These are phyloP conservation scores for Salix udensis DNA, from an alignment of 345 rosid genomes.

Conservation along the genomic window DNA sequence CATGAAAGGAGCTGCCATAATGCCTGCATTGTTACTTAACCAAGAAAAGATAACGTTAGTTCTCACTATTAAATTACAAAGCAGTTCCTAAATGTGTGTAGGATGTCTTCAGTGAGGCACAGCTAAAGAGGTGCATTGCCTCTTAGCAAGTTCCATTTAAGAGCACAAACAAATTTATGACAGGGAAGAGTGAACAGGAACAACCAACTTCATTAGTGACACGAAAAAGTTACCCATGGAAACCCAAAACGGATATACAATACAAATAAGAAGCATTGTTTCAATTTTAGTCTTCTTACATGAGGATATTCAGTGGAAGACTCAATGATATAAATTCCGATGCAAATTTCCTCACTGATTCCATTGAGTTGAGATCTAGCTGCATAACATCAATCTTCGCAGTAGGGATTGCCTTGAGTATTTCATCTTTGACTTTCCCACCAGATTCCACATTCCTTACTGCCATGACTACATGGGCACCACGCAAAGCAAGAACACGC, in stretches of 20 bases:
- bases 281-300: slow-evolving; percentile 21
- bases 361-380: slow-evolving; percentile 43
- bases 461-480: slow-evolving; percentile 27
- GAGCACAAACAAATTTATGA: not conserved
- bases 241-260: not conserved
- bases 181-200: not conserved
- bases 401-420: slow-evolving; percentile 24
- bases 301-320: slow-evolving; percentile 41
- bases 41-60: not conserved
- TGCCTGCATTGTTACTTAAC: slow-evolving; percentile 37
- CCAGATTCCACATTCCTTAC: slow-evolving; percentile 38
- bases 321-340: slow-evolving; percentile 23
- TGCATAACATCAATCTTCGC: slow-evolving; percentile 34
- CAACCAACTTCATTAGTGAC: not conserved
- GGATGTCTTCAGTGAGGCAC: not conserved
- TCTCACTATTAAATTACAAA: not conserved
- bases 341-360: slow-evolving; percentile 35
- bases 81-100: not conserved
- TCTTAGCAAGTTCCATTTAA: not conserved
- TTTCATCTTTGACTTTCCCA: slow-evolving; percentile 26
- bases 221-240: not conserved
- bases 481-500: slow-evolving; percentile 34
- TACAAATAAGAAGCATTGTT: not conserved
- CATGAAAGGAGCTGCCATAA: slow-evolving; percentile 29
- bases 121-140: not conserved